These are phyloP conservation scores for Gelatoporia subvermispora DNA, from an alignment of 768 basidiomycete genomes.

Conservation along the genomic window DNA sequence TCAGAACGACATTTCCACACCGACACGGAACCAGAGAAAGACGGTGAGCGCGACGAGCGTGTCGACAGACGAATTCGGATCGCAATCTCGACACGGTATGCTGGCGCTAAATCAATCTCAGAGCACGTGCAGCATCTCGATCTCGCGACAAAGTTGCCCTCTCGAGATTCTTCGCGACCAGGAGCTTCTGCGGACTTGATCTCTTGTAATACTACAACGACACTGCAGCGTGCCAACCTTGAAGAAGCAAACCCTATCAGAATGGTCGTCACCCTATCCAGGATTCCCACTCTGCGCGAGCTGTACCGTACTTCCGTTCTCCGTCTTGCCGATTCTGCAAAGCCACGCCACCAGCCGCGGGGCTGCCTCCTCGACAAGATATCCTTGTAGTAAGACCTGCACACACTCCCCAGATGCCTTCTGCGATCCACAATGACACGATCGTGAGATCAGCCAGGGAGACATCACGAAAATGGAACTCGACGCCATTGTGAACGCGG, in stretches of 20 bases:
- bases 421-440: neutral
- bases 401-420: neutral
- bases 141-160: too few species aligned
- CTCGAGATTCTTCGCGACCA: too few species aligned
- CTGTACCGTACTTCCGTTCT: slow-evolving; percentile 45
- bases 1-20: too few species aligned
- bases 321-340: slow-evolving; percentile 28
- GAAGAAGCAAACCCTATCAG: neutral
- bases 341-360: slow-evolving; percentile 32
- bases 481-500: slow-evolving; percentile 80
- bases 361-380: slow-evolving; percentile 46
- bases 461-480: slow-evolving; percentile 71
- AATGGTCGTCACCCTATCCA: slow-evolving; percentile 32
- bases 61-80: too few species aligned
- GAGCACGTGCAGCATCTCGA: too few species aligned
- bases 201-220: too few species aligned
- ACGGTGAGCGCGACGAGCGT: too few species aligned
- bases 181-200: too few species aligned
- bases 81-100: too few species aligned
- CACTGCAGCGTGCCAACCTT: too few species aligned
- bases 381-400: slow-evolving; percentile 57
- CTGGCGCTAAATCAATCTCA: too few species aligned
- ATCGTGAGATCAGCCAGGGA: slow-evolving; percentile 49
- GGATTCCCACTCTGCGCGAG: slow-evolving; percentile 52
- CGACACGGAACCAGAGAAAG: too few species aligned